Evolutionary conservation across 2,329 filamentous ascomycete species (phyloP).

Genomic region (Xylaria sp.): DNA sequence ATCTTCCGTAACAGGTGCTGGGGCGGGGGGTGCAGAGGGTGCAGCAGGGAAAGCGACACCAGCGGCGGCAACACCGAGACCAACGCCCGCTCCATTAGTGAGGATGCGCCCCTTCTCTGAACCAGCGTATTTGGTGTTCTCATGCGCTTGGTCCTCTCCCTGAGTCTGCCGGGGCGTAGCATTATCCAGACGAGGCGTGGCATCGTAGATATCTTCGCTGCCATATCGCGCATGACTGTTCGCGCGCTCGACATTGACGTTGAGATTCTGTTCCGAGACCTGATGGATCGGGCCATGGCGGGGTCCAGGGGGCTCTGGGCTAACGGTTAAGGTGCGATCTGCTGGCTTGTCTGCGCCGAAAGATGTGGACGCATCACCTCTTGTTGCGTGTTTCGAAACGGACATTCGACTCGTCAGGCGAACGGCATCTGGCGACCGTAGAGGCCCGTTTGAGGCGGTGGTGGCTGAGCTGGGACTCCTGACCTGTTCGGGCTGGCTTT

Average conservation of each 20-base stretch:
- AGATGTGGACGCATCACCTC: constrained; percentile 35
- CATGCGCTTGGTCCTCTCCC: constrained; percentile 25
- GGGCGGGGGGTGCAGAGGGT: too few relatives aligned
- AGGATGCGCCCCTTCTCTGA: constrained; percentile 37
- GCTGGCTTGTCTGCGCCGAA: constrained; percentile 40
- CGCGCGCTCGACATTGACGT: constrained; percentile 46
- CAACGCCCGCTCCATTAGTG: constrained; percentile 30
- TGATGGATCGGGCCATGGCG: constrained; percentile 39
- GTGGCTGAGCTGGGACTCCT: constrained; percentile 14
- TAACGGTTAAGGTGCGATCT: constrained; percentile 43
- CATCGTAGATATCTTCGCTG: constrained; percentile 49
- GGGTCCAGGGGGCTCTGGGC: constrained; percentile 42
- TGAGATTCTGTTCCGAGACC: constrained; percentile 44
- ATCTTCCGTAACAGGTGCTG: constrained; percentile 9
- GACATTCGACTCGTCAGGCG: constrained; percentile 45
- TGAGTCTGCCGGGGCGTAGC: constrained; percentile 4
- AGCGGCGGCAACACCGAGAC: not conserved
- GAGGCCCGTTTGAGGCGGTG: constrained; percentile 1
- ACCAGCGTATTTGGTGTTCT: constrained; percentile 44
- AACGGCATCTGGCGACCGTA: constrained; percentile 30
- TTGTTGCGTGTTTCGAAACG: constrained; percentile 28
- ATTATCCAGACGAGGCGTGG: constrained; percentile 44
- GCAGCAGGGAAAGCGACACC: constrained; percentile 4
- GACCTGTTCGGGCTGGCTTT: not conserved
- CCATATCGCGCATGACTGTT: constrained; percentile 37